Percentiles rank a stretch among this genome's conserved stretches.
phyloP scores from a whole-genome alignment of 1,284 basidiomycete genomes.

The Dichomitus squalens region DNA sequence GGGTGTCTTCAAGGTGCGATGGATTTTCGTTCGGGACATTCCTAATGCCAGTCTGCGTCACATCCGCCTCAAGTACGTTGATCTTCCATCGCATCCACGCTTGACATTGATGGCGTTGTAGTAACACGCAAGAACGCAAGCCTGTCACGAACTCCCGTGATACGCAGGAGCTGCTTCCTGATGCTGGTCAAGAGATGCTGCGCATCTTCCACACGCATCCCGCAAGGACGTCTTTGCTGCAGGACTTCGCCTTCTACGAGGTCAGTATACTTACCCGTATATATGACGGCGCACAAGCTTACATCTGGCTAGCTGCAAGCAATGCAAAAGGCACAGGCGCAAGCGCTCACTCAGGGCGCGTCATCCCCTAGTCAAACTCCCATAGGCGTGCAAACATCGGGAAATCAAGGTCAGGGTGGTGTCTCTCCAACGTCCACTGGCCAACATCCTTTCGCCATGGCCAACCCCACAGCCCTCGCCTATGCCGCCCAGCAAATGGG shows the following conservation, averaged over 20 bases:
- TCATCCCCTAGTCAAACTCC: slow-evolving; percentile 38
- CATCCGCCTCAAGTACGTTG: slow-evolving; percentile 76
- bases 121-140: slow-evolving; percentile 95
- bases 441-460: slow-evolving; percentile 51
- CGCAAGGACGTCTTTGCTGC: slow-evolving; percentile 86
- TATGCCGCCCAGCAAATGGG: slow-evolving; percentile 50
- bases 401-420: slow-evolving; percentile 29
- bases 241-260: slow-evolving; percentile 95
- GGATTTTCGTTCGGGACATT: slow-evolving; percentile 95
- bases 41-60: slow-evolving; percentile 85
- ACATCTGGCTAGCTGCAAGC: slow-evolving; percentile 61
- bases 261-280: slow-evolving; percentile 41
- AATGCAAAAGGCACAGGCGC: slow-evolving; percentile 60
- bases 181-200: slow-evolving; percentile 93
- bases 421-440: slow-evolving; percentile 41
- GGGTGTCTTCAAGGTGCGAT: slow-evolving; percentile 92
- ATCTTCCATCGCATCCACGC: not conserved
- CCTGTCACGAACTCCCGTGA: slow-evolving; percentile 94
- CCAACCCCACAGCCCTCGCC: slow-evolving; percentile 50
- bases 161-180: slow-evolving; percentile 90
- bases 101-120: slow-evolving; percentile 39
- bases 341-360: slow-evolving; percentile 38
- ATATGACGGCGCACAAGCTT: not conserved
- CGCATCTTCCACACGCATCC: slow-evolving; percentile 92
- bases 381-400: slow-evolving; percentile 25